phyloP scores from a whole-genome alignment of 148 eudicot species.

The Rhododendron kiyosumense region DNA sequence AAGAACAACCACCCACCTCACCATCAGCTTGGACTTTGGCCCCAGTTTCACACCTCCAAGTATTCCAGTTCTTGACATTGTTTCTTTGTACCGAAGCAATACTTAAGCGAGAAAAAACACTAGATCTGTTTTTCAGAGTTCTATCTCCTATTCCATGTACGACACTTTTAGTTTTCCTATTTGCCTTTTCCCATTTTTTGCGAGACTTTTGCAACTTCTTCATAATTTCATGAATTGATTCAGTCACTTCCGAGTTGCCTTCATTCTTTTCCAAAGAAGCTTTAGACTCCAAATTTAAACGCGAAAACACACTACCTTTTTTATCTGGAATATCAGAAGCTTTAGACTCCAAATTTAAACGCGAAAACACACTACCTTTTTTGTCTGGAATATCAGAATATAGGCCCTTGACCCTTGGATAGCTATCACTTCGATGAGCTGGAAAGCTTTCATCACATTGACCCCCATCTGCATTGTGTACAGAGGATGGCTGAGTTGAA shows the following conservation, averaged over 20 bases:
- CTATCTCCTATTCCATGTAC: neutral
- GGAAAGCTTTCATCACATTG: slow-evolving; percentile 2
- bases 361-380: slow-evolving; percentile 14
- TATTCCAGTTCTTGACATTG: neutral
- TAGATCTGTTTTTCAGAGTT: neutral
- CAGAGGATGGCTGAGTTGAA: neutral
- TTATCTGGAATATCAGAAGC: neutral
- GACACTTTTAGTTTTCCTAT: neutral
- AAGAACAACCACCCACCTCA: neutral
- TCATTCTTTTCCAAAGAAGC: neutral
- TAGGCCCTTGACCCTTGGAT: slow-evolving; percentile 8
- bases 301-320: slow-evolving; percentile 13
- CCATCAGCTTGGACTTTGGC: neutral
- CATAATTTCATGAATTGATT: slow-evolving; percentile 15
- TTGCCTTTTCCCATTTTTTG: slow-evolving; percentile 13
- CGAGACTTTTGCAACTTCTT: slow-evolving; percentile 10
- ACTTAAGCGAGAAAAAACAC: slow-evolving; percentile 18
- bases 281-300: neutral
- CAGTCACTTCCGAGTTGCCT: neutral
- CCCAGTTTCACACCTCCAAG: neutral
- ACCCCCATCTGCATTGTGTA: neutral
- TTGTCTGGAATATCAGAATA: slow-evolving; percentile 15
- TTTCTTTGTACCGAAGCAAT: neutral
- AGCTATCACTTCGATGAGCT: neutral
- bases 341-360: slow-evolving; percentile 1